These are phyloP conservation scores for Candolleomyces eurysporus DNA, from an alignment of 768 basidiomycete species.

Conservation along the genomic window DNA sequence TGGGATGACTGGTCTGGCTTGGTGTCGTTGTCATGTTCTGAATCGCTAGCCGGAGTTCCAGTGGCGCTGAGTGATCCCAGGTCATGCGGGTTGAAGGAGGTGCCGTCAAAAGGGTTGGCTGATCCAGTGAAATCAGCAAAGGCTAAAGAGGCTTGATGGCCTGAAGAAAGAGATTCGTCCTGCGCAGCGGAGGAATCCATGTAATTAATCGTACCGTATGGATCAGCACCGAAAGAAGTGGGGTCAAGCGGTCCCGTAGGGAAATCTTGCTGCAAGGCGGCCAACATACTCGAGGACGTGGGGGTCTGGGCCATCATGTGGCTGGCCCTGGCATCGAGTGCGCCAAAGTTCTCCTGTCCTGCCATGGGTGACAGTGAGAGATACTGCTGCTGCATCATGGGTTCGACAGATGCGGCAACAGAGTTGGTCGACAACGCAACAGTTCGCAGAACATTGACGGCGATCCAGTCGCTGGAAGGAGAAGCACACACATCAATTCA, in stretches of 20 bases:
- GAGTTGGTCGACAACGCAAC: conserved; percentile 90
- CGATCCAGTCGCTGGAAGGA: conserved; percentile 78
- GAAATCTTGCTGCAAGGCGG: conserved; percentile 81
- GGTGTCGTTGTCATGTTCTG: conserved; percentile 60
- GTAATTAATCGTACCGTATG: conserved; percentile 69
- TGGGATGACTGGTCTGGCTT: conserved; percentile 58
- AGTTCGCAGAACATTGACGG: conserved; percentile 81
- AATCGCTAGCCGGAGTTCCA: conserved; percentile 52
- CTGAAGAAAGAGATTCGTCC: conserved; percentile 58
- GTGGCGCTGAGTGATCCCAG: conserved; percentile 39
- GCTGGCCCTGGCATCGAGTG: conserved; percentile 59
- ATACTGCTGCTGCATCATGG: conserved; percentile 88
- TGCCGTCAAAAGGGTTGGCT: conserved; percentile 62
- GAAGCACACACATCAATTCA: conserved; percentile 11
- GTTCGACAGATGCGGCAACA: conserved; percentile 88
- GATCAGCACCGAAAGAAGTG: conserved; percentile 63
- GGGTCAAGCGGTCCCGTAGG: conserved; percentile 65
- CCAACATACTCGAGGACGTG: conserved; percentile 89
- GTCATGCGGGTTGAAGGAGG: conserved; percentile 51
- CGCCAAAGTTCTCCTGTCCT: conserved; percentile 75
- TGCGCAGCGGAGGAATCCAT: conserved; percentile 69
- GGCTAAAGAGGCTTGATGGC: conserved; percentile 62
- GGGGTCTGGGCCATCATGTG: conserved; percentile 77
- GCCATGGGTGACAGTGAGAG: conserved; percentile 87
- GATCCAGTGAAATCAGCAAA: conserved; percentile 70